Conservation (phyloP, 2,329 filamentous ascomycete genomes). For the Neoarthrinium moseri region DNA sequence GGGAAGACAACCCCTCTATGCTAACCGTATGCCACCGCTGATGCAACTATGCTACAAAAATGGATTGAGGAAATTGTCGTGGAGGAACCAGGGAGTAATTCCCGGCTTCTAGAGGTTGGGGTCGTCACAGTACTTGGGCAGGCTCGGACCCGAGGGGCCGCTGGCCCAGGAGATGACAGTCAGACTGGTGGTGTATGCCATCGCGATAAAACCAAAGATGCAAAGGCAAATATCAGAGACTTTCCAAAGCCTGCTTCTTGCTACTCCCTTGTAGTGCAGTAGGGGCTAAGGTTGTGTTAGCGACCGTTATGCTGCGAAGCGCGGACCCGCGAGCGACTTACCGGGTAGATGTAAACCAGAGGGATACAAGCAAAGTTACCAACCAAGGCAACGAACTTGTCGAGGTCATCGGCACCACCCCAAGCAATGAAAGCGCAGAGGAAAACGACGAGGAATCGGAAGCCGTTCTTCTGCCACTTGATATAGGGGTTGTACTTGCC, state of each 20-base stretch:
- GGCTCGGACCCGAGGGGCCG: conserved; percentile 41
- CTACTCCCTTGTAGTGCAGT: conserved; percentile 82
- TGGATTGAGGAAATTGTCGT: neutral
- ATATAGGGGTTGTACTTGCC: conserved; percentile 98
- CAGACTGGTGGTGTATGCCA: conserved; percentile 86
- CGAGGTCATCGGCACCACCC: conserved; percentile 87
- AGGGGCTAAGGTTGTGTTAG: conserved; percentile 64
- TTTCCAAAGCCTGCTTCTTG: conserved; percentile 65
- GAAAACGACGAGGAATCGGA: conserved; percentile 89
- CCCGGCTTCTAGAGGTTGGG: conserved; percentile 22
- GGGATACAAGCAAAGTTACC: conserved; percentile 98
- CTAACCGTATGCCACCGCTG: conserved; percentile 11
- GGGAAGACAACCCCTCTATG: neutral
- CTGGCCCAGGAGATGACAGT: conserved; percentile 85
- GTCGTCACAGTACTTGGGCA: conserved; percentile 56
- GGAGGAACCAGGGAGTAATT: conserved; percentile 1
- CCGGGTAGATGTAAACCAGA: conserved; percentile 94
- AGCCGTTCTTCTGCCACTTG: conserved; percentile 99
- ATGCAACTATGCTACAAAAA: conserved; percentile 23
- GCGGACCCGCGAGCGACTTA: too few relatives aligned
- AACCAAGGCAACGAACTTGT: conserved; percentile 96
- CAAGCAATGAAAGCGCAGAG: conserved; percentile 86
- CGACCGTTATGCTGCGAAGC: too few relatives aligned
- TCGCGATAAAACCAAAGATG: conserved; percentile 79
- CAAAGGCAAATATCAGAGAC: conserved; percentile 73